These are phyloP conservation scores for Drosera capensis DNA, from an alignment of 148 eudicot genomes.

Conservation along the genomic window DNA sequence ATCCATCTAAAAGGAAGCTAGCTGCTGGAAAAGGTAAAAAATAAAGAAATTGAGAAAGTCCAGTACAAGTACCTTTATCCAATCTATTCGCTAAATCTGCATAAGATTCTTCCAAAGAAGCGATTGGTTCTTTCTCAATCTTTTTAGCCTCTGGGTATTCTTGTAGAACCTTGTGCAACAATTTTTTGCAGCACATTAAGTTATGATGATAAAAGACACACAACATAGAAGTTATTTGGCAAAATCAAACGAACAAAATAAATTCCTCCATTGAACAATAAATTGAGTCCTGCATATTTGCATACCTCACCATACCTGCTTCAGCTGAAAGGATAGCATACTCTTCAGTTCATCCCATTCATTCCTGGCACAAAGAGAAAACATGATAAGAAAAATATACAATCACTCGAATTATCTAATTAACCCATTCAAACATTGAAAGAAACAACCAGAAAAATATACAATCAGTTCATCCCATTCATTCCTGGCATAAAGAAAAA, in stretches of 20 bases:
- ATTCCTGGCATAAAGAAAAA: slow-evolving; percentile 37
- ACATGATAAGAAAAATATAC: slow-evolving; percentile 7
- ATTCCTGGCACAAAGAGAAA: slow-evolving; percentile 37
- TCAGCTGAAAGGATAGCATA: slow-evolving; percentile 51
- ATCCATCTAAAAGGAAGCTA: too few species aligned
- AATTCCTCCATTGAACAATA: slow-evolving; percentile 4
- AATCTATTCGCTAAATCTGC: slow-evolving; percentile 48
- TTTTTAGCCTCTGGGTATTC: slow-evolving; percentile 59
- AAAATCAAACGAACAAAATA: neutral
- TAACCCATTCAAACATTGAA: too few species aligned
- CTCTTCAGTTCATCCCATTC: slow-evolving; percentile 70
- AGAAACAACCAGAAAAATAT: too few species aligned
- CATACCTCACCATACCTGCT: slow-evolving; percentile 52
- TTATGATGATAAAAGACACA: slow-evolving; percentile 3
- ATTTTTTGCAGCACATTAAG: slow-evolving; percentile 3
- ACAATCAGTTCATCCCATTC: slow-evolving; percentile 74
- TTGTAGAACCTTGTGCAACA: slow-evolving; percentile 44
- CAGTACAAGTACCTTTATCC: slow-evolving; percentile 74
- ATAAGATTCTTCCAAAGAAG: slow-evolving; percentile 50
- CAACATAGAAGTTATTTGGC: neutral
- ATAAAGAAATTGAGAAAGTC: too few species aligned
- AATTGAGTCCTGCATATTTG: slow-evolving; percentile 15
- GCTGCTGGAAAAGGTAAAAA: too few species aligned
- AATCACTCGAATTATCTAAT: too few species aligned
- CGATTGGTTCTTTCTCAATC: slow-evolving; percentile 35